Evolutionary conservation across 495 filamentous ascomycete species (phyloP), one percentile per base, ranked within the genome.

Genomic region (Rhypophila decipiens): DNA sequence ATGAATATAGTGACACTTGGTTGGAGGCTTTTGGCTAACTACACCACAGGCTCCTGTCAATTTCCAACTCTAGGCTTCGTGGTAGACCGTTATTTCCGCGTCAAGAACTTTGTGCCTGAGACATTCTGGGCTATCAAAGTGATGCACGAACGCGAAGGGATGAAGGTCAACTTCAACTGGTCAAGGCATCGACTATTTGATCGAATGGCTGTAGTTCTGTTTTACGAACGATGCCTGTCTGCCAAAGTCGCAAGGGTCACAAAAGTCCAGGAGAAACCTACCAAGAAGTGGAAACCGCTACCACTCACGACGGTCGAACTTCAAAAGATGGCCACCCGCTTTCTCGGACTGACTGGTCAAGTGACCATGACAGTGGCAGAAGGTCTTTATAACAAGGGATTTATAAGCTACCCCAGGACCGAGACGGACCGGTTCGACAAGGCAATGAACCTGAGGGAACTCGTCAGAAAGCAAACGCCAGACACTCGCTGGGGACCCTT

Each of bases 31-130:
- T 24, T 22, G 24, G 17, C 47, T 58, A 27, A 65, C 46, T 41
- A 39, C n/a, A n/a, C 1, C 4, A 11, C 43, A 93, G 88, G 90
- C 13, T 94, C 89, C 11, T 98, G 93, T 49, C 93, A 98, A 67
- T 98, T 98, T 59, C 93, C 93, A 11, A 97, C 94, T 0, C 71
- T 98, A 11, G 93, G 93, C 2, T 98, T 98, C 53, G 90, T 98
- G 1, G 93, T 98, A 12, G 94, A 98, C 63, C 80, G 91, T 17
- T 98, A 97, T 61, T 85, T 95, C 44, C 77, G 83, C 52, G 90
- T 98, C 35, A 79, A 86, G 50, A 96, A 94, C 56, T 98, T 98
- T 60, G 83, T 91, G 15, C 87, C 91, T 4, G 93, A 98, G 57
- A 66, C 77, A 1, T 97, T 97, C 67, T 98, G 94, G 93, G 73